Evolutionary conservation across 129 eudicot genomes (phyloP).

Genomic region (sunflower (Helianthus annuus)): HanXRQr2.0-SUNRISE NC_035440.2:57441343-57441842

Average conservation of each 20-base stretch:
- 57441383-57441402: conserved; percentile 52
- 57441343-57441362: conserved; percentile 55
- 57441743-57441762: conserved; percentile 40
- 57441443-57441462: conserved; percentile 70
- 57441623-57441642: conserved; percentile 46
- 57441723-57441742: conserved; percentile 37
- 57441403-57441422: conserved; percentile 46
- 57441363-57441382: conserved; percentile 54
- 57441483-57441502: conserved; percentile 58
- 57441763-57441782: conserved; percentile 32
- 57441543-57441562: conserved; percentile 33
- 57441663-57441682: conserved; percentile 31
- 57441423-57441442: conserved; percentile 61
- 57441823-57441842: conserved; percentile 49
- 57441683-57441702: conserved; percentile 28
- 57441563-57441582: conserved; percentile 41
- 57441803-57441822: conserved; percentile 40
- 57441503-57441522: conserved; percentile 57
- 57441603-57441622: conserved; percentile 59
- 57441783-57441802: conserved; percentile 32
- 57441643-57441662: conserved; percentile 48
- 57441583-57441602: conserved; percentile 47
- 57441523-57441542: conserved; percentile 48
- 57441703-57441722: conserved; percentile 44
- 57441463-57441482: conserved; percentile 61